phyloP scores from a whole-genome alignment of 306 rosid genomes.

The Castanea crenata region DNA sequence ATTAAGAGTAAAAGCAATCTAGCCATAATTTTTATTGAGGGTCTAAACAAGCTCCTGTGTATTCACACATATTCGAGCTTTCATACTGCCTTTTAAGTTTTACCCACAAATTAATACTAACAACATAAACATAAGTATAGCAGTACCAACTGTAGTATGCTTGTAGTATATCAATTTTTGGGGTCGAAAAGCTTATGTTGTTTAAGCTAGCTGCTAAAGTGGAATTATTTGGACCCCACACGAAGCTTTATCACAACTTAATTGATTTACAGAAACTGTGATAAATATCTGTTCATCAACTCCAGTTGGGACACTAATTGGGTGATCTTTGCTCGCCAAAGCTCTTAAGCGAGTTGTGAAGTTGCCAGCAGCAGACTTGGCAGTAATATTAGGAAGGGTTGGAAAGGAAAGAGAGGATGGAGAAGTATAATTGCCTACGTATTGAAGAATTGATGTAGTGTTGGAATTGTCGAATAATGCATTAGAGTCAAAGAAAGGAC shows the following conservation, averaged over 20 bases:
- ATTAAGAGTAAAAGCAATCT: too few relatives aligned
- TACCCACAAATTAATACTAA: too few relatives aligned
- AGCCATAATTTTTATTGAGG: too few relatives aligned
- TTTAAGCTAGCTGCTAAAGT: slow-evolving; percentile 41
- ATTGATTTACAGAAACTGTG: slow-evolving; percentile 32
- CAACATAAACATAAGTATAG: too few relatives aligned
- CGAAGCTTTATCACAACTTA: slow-evolving; percentile 22
- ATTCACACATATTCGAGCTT: too few relatives aligned
- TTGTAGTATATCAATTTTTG: slow-evolving; percentile 34
- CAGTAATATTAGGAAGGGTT: slow-evolving; percentile 22
- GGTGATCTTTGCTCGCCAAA: slow-evolving; percentile 23
- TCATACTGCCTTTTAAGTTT: too few relatives aligned
- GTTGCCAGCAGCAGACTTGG: slow-evolving; percentile 19
- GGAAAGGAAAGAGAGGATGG: slow-evolving; percentile 18
- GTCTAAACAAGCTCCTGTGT: too few relatives aligned
- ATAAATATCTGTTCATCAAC: slow-evolving; percentile 17
- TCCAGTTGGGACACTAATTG: slow-evolving; percentile 28
- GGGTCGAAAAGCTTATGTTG: slow-evolving; percentile 44
- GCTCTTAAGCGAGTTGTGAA: slow-evolving; percentile 32
- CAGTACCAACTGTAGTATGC: slow-evolving; percentile 40
- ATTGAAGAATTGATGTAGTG: slow-evolving; percentile 43
- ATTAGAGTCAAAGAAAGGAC: not conserved
- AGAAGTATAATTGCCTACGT: slow-evolving; percentile 14
- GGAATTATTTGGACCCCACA: slow-evolving; percentile 43
- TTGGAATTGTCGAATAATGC: slow-evolving; percentile 29